Conservation (phyloP, 2,329 filamentous ascomycete species). For the Fusarium xylarioides region DNA sequence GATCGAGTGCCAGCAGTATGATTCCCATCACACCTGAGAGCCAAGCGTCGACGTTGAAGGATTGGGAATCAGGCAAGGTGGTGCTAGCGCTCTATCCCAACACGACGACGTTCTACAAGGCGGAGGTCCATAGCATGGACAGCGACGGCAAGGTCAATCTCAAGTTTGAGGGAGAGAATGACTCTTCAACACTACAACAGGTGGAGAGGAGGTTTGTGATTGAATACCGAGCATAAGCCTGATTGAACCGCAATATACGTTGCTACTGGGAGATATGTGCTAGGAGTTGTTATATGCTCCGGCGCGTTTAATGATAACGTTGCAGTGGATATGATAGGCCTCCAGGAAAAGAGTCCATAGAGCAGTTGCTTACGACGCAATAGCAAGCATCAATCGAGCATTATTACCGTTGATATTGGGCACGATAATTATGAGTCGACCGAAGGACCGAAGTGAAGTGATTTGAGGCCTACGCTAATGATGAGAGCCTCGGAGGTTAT, state of each 20-base stretch:
- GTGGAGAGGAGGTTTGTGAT: conserved; percentile 81
- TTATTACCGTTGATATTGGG: conserved; percentile 13
- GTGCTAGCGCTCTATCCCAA: conserved; percentile 84
- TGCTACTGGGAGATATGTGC: not conserved
- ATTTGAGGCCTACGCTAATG: not conserved
- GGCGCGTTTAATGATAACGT: conserved; percentile 12
- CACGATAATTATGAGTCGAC: not conserved
- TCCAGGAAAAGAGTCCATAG: not conserved
- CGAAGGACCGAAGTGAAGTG: not conserved
- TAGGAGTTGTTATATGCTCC: not conserved
- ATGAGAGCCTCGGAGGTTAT: conserved; percentile 4
- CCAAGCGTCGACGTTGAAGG: conserved; percentile 60
- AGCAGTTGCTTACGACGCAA: not conserved
- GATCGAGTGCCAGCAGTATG: conserved; percentile 77
- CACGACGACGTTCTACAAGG: conserved; percentile 86
- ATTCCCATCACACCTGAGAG: conserved; percentile 74
- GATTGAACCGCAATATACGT: not conserved
- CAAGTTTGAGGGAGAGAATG: conserved; percentile 83
- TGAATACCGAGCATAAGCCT: conserved; percentile 65
- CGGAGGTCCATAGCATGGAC: conserved; percentile 78
- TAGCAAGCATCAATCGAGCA: not conserved
- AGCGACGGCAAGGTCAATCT: conserved; percentile 66
- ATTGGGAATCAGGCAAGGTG: conserved; percentile 73
- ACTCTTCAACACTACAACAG: conserved; percentile 75
- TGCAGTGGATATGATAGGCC: not conserved